Conservation (phyloP, 1,139 yeast species). For the Oligophagozyma castellii region DNA sequence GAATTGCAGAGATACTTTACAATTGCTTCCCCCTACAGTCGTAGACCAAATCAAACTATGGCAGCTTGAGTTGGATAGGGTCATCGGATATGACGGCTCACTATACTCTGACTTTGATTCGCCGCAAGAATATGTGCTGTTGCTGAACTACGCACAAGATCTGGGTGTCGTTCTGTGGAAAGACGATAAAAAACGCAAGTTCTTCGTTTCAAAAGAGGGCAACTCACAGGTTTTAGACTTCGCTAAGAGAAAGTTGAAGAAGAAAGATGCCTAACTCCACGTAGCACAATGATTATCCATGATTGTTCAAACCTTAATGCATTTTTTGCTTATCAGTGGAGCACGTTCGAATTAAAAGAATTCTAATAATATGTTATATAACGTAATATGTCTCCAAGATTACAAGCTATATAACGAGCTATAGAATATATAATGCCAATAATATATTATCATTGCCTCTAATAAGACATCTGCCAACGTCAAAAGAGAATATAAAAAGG, state of each 20-base stretch:
- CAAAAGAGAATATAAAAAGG: no score
- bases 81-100: constrained; percentile 78
- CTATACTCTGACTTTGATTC: constrained; percentile 74
- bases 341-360: no score
- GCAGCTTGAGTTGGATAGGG: constrained; percentile 93
- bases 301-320: no score
- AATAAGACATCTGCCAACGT: no score
- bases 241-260: constrained; percentile 43
- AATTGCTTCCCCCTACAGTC: constrained; percentile 83
- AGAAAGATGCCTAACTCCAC: constrained; percentile 12
- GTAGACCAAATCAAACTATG: constrained; percentile 90
- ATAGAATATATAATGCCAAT: no score
- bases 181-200: constrained; percentile 50
- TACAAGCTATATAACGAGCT: no score
- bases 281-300: no score
- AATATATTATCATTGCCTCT: no score
- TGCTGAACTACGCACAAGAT: constrained; percentile 72
- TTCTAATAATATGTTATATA: no score
- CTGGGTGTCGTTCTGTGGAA: constrained; percentile 85
- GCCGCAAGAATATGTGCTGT: constrained; percentile 60
- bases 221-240: constrained; percentile 75
- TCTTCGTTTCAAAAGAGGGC: constrained; percentile 78
- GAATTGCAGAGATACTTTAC: constrained; percentile 42
- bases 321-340: no score
- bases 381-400: no score